phyloP scores from a whole-genome alignment of 2,329 filamentous ascomycete genomes.

The Fusarium anguioides region DNA sequence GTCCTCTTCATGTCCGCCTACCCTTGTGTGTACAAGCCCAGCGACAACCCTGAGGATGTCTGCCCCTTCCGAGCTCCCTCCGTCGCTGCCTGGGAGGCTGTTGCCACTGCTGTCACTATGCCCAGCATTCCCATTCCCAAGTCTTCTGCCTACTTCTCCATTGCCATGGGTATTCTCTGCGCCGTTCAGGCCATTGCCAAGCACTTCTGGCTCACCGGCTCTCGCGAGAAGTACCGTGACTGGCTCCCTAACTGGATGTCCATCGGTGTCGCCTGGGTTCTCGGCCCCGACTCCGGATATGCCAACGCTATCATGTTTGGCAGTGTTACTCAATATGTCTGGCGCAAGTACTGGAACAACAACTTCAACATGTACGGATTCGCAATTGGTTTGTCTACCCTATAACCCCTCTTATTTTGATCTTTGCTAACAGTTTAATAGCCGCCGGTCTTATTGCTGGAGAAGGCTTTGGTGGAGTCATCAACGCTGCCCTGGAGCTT shows the following conservation, averaged over 20 bases:
- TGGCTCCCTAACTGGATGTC: constrained; percentile 73
- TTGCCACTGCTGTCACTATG: constrained; percentile 69
- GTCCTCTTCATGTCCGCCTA: constrained; percentile 75
- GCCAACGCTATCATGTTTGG: constrained; percentile 68
- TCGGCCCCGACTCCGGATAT: constrained; percentile 65
- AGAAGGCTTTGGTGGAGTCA: constrained; percentile 70
- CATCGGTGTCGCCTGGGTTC: constrained; percentile 68
- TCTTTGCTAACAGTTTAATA: no score
- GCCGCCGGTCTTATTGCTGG: constrained; percentile 72
- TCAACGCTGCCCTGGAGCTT: constrained; percentile 63
- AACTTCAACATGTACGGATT: constrained; percentile 67
- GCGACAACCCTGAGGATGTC: constrained; percentile 48
- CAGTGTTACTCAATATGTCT: no score
- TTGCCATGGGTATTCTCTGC: constrained; percentile 63
- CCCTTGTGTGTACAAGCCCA: constrained; percentile 69
- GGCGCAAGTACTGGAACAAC: constrained; percentile 63
- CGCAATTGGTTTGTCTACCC: no score
- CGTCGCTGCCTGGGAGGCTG: constrained; percentile 73
- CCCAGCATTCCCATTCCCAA: constrained; percentile 66
- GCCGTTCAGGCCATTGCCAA: constrained; percentile 63
- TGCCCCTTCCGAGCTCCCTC: constrained; percentile 73
- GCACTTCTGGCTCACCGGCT: constrained; percentile 64
- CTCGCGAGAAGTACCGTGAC: constrained; percentile 63
- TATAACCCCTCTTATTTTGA: no score
- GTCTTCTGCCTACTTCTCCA: constrained; percentile 66